Evolutionary conservation across 345 rosid genomes (phyloP).

Genomic region (Fremontodendron californicum): DNA sequence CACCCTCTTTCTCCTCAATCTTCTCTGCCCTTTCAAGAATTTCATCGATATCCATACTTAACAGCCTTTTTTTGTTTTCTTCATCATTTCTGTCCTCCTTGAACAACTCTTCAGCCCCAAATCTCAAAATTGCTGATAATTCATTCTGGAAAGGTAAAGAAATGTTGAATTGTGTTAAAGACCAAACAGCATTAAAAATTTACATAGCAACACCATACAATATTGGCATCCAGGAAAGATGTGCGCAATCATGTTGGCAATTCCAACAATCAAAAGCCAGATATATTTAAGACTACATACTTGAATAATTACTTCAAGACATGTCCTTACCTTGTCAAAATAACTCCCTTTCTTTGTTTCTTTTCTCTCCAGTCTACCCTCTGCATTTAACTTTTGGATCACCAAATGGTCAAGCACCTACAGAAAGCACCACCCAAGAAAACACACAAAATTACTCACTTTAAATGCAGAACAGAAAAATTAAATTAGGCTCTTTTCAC

Average conservation of each 20-base stretch:
- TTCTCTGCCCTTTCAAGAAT: slow-evolving; percentile 97
- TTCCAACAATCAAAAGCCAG: not conserved
- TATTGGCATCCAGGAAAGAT: not conserved
- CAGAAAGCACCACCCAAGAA: slow-evolving; percentile 22
- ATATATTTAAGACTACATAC: not conserved
- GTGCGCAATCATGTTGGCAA: not conserved
- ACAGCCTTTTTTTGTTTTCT: slow-evolving; percentile 86
- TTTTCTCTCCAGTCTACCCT: slow-evolving; percentile 98
- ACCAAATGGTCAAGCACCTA: slow-evolving; percentile 99
- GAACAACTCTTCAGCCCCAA: slow-evolving; percentile 98
- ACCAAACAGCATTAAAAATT: not conserved
- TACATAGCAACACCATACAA: not conserved
- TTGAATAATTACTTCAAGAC: not conserved
- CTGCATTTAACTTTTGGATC: slow-evolving; percentile 97
- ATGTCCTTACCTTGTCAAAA: slow-evolving; percentile 81
- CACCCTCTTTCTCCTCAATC: slow-evolving; percentile 80
- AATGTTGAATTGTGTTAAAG: not conserved
- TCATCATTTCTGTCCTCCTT: slow-evolving; percentile 96
- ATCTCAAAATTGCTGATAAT: slow-evolving; percentile 94
- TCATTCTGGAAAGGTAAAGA: slow-evolving; percentile 58
- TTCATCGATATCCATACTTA: slow-evolving; percentile 96
- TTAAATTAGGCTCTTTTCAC: not conserved
- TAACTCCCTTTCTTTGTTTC: slow-evolving; percentile 84
- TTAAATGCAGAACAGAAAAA: not conserved
- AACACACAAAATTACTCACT: slow-evolving; percentile 1